These are phyloP conservation scores for Zygotorulaspora florentina DNA, from an alignment of 805 yeast species.

Conservation along the genomic window DNA sequence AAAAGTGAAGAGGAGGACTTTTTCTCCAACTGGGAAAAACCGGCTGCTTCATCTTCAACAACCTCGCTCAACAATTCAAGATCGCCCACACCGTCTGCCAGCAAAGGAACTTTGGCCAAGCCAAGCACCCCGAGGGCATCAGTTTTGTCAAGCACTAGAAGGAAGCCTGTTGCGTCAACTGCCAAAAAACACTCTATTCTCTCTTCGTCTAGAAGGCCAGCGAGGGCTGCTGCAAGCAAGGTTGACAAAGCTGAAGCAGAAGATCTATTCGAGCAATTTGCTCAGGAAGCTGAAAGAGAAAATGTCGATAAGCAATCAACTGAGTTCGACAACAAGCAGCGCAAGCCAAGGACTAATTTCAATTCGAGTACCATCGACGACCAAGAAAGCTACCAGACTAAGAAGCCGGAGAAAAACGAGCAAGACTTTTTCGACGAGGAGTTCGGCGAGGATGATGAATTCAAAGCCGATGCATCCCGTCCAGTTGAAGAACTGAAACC, in stretches of 20 bases:
- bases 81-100: slow-evolving; percentile 10
- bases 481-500: slow-evolving; percentile 44
- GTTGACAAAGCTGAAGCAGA: slow-evolving; percentile 49
- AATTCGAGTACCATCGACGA: slow-evolving; percentile 11
- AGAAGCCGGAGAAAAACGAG: slow-evolving; percentile 8
- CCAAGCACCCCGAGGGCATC: slow-evolving; percentile 19
- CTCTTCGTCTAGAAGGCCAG: slow-evolving; percentile 55
- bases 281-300: slow-evolving; percentile 78
- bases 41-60: slow-evolving; percentile 44
- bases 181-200: slow-evolving; percentile 43
- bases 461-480: slow-evolving; percentile 7
- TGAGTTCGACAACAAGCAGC: slow-evolving; percentile 22
- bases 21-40: slow-evolving; percentile 87
- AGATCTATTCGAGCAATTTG: slow-evolving; percentile 53
- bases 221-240: slow-evolving; percentile 53
- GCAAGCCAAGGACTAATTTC: slow-evolving; percentile 11
- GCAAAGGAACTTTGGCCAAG: slow-evolving; percentile 7
- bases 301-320: slow-evolving; percentile 50
- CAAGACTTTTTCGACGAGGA: slow-evolving; percentile 18
- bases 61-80: slow-evolving; percentile 24
- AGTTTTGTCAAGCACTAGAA: slow-evolving; percentile 28
- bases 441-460: slow-evolving; percentile 14
- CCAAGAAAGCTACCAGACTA: slow-evolving; percentile 5
- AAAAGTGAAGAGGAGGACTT: slow-evolving; percentile 66
- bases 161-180: slow-evolving; percentile 25